These are phyloP conservation scores for Cicer cuneatum DNA, from an alignment of 306 rosid species.

Conservation along the genomic window DNA sequence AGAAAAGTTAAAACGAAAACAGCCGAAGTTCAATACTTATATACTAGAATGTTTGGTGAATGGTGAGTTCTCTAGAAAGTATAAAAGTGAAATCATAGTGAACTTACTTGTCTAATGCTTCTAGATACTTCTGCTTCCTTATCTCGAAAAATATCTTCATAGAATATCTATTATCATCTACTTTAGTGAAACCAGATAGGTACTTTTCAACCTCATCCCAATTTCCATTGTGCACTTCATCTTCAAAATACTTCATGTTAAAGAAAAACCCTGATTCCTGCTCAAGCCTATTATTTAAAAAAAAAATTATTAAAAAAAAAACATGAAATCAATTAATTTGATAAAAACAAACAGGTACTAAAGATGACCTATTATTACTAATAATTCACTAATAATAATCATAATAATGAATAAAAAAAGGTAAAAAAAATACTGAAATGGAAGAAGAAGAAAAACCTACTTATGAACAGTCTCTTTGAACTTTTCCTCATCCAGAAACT, in stretches of 20 bases:
- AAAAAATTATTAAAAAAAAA: background rate
- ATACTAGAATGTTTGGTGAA: background rate
- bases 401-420: background rate
- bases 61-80: background rate
- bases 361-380: conserved; percentile 14
- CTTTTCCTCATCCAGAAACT: conserved; percentile 96
- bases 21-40: conserved; percentile 4
- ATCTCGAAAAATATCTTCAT: conserved; percentile 98
- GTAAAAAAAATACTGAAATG: conserved; percentile 16
- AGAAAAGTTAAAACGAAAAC: conserved; percentile 40
- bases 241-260: conserved; percentile 95
- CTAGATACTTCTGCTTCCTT: conserved; percentile 95
- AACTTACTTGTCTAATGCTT: conserved; percentile 95
- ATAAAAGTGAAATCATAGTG: conserved; percentile 7
- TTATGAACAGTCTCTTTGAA: conserved; percentile 97
- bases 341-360: conserved; percentile 29
- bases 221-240: conserved; percentile 94
- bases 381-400: background rate
- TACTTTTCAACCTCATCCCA: conserved; percentile 98
- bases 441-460: conserved; percentile 57
- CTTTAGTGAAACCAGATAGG: conserved; percentile 97
- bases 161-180: conserved; percentile 94
- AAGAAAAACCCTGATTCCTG: conserved; percentile 98
- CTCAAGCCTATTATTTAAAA: conserved; percentile 65
- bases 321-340: conserved; percentile 42